These are phyloP conservation scores for Bertia moriformis DNA, from an alignment of 2,329 filamentous ascomycete genomes.

Conservation along the genomic window DNA sequence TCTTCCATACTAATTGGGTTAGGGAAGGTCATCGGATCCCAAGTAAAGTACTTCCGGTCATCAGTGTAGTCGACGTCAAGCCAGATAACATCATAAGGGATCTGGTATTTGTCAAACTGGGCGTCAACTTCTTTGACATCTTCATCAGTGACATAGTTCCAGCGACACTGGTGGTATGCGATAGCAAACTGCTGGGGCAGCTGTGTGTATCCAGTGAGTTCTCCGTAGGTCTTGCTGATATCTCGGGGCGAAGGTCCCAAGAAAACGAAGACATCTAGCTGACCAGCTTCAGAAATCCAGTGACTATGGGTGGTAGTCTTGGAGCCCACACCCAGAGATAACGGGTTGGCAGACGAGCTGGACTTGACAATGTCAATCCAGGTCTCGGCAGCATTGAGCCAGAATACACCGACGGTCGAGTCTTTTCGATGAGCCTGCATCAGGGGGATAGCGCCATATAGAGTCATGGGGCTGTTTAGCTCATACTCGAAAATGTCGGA, in stretches of 20 bases:
- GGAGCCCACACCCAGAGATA: conserved; percentile 55
- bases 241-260: conserved; percentile 76
- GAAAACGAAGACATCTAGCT: conserved; percentile 88
- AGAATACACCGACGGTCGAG: conserved; percentile 90
- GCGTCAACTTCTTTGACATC: conserved; percentile 93
- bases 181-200: conserved; percentile 86
- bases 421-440: conserved; percentile 94
- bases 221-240: conserved; percentile 67
- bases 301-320: conserved; percentile 76
- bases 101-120: conserved; percentile 88
- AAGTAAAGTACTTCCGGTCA: conserved; percentile 95
- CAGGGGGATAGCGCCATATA: conserved; percentile 93
- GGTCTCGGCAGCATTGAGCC: conserved; percentile 92
- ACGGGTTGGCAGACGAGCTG: conserved; percentile 58
- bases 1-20: conserved; percentile 79
- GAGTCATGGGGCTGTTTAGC: conserved; percentile 91
- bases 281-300: conserved; percentile 87
- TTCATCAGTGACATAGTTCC: conserved; percentile 96
- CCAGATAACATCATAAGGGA: conserved; percentile 98
- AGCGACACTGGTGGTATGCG: conserved; percentile 92
- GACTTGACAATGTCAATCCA: conserved; percentile 90
- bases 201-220: conserved; percentile 81
- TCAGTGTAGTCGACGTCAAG: conserved; percentile 96
- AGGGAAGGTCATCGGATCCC: conserved; percentile 77
- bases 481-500: conserved; percentile 96